phyloP scores from a whole-genome alignment of 2,329 filamentous ascomycete genomes.

The Thermothelomyces thermophilus region DNA sequence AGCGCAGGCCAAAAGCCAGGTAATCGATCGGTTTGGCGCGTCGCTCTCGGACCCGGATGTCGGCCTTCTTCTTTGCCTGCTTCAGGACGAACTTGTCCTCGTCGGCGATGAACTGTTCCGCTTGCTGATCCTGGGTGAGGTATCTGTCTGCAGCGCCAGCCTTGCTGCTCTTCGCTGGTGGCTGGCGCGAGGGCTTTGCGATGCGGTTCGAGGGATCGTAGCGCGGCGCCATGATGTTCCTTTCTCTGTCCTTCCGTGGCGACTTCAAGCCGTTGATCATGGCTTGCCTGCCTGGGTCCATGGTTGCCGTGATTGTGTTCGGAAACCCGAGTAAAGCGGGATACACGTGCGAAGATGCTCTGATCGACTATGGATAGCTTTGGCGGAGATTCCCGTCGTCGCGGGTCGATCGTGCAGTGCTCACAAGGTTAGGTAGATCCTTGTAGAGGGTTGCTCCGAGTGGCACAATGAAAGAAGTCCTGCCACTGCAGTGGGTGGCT shows the following conservation, averaged over 20 bases:
- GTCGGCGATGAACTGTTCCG: conserved; percentile 78
- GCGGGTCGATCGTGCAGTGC: too few species aligned
- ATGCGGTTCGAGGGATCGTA: conserved; percentile 50
- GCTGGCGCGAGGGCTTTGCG: conserved; percentile 41
- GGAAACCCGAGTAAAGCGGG: too few species aligned
- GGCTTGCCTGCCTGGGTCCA: conserved; percentile 50
- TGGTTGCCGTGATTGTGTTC: conserved; percentile 28
- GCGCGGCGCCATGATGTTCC: conserved; percentile 50
- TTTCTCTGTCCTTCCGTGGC: conserved; percentile 35
- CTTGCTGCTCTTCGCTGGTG: conserved; percentile 25
- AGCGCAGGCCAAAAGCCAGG: conserved; percentile 82
- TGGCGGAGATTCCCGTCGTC: too few species aligned
- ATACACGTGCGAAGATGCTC: too few species aligned
- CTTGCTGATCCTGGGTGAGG: conserved; percentile 70
- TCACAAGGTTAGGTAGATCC: too few species aligned
- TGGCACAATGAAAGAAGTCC: too few species aligned
- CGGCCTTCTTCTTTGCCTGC: conserved; percentile 96
- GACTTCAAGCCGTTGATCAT: conserved; percentile 47
- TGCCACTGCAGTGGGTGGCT: too few species aligned
- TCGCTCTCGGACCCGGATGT: conserved; percentile 85
- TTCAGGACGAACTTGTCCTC: conserved; percentile 95
- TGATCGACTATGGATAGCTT: too few species aligned
- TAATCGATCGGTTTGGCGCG: conserved; percentile 90
- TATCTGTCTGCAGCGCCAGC: conserved; percentile 34
- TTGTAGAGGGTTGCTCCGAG: too few species aligned